Conservation (phyloP, 257 asterid species). For the Perilla frutescens region DNA sequence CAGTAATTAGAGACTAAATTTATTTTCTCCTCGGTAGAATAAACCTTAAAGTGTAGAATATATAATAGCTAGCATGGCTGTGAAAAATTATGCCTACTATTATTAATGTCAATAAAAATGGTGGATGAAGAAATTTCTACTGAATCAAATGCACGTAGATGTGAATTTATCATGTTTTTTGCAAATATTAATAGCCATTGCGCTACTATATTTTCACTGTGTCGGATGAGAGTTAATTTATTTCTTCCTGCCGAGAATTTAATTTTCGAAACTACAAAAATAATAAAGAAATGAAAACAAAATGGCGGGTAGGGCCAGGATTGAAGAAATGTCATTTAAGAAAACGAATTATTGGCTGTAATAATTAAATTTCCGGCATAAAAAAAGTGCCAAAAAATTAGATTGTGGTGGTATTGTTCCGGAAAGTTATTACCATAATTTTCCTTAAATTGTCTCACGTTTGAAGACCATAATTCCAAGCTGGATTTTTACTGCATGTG, state of each 20-base stretch:
- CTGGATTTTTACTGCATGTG: background rate
- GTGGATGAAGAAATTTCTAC: constrained; percentile 32
- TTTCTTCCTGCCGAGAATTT: constrained; percentile 31
- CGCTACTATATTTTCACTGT: background rate
- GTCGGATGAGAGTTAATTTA: constrained; percentile 15
- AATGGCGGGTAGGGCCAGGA: constrained; percentile 17
- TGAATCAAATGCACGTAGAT: constrained; percentile 32
- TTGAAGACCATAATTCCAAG: constrained; percentile 4
- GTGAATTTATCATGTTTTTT: constrained; percentile 24
- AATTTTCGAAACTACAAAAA: background rate
- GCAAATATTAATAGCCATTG: background rate
- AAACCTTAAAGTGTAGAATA: constrained; percentile 6
- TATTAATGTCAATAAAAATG: constrained; percentile 40
- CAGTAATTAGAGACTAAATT: background rate
- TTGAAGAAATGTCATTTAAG: constrained; percentile 21
- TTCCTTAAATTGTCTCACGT: constrained; percentile 28
- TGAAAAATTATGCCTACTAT: constrained; percentile 18
- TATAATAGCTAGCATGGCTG: constrained; percentile 5
- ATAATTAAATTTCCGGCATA: constrained; percentile 12
- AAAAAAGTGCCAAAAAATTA: background rate
- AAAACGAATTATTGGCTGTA: constrained; percentile 32
- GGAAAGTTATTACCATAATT: constrained; percentile 14
- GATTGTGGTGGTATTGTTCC: background rate
- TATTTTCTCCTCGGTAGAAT: background rate
- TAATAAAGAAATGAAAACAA: background rate